Conservation (phyloP, 306 rosid species). For the Lathyrus aphaca region DNA sequence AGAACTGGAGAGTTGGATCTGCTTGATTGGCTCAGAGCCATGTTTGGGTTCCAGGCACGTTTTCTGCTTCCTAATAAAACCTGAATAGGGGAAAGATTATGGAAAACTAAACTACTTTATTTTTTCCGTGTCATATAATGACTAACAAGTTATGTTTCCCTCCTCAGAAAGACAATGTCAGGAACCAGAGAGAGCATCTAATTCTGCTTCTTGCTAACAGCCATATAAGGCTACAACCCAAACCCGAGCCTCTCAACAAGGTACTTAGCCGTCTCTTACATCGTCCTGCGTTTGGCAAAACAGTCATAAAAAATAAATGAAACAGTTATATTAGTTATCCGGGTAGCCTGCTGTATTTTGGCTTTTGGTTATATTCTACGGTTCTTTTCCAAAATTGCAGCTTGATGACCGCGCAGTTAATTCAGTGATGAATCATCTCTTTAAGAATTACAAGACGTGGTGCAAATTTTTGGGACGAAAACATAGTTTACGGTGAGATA, state of each 20-base stretch:
- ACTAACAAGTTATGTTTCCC: slow-evolving; percentile 36
- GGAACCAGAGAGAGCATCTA: slow-evolving; percentile 97
- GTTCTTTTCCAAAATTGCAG: slow-evolving; percentile 50
- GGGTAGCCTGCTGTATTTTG: slow-evolving; percentile 33
- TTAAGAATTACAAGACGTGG: slow-evolving; percentile 89
- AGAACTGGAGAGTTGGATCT: slow-evolving; percentile 80
- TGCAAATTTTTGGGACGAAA: slow-evolving; percentile 87
- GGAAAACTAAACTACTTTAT: neutral
- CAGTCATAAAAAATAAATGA: slow-evolving; percentile 6
- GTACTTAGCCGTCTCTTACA: slow-evolving; percentile 43
- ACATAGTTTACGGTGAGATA: slow-evolving; percentile 82
- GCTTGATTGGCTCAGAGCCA: slow-evolving; percentile 96
- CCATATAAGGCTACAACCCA: slow-evolving; percentile 87
- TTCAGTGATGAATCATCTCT: slow-evolving; percentile 68
- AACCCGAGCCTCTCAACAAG: slow-evolving; percentile 97
- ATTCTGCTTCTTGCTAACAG: slow-evolving; percentile 84
- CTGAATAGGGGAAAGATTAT: slow-evolving; percentile 7
- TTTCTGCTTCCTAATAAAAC: slow-evolving; percentile 1
- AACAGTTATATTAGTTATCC: slow-evolving; percentile 7
- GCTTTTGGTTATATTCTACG: slow-evolving; percentile 27
- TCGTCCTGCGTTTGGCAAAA: slow-evolving; percentile 24
- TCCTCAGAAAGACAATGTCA: slow-evolving; percentile 84
- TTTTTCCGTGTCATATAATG: slow-evolving; percentile 1
- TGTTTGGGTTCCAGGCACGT: slow-evolving; percentile 93
- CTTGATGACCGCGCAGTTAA: slow-evolving; percentile 93